These are phyloP conservation scores for Populus hybrid DNA, from an alignment of 441 rosid species.

Conservation along the genomic window DNA sequence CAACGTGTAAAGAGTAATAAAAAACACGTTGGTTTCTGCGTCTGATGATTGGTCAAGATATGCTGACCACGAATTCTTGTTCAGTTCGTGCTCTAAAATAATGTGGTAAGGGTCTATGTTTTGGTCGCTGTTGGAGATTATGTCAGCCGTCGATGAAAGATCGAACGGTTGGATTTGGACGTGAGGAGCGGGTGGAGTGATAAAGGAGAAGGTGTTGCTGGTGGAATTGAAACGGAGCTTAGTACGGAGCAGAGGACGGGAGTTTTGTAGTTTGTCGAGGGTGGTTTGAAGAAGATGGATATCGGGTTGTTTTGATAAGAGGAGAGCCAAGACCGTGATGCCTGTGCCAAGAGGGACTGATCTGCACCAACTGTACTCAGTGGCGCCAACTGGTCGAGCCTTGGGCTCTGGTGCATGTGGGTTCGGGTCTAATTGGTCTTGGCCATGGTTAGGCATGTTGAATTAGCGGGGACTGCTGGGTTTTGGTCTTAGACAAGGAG, in stretches of 20 bases:
- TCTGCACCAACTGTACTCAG: slow-evolving; percentile 87
- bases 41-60: slow-evolving; percentile 17
- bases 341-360: slow-evolving; percentile 80
- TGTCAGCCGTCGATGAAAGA: slow-evolving; percentile 45
- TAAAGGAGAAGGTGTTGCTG: slow-evolving; percentile 52
- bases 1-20: slow-evolving; percentile 48
- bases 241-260: slow-evolving; percentile 77
- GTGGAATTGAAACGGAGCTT: slow-evolving; percentile 47
- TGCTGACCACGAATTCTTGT: slow-evolving; percentile 54
- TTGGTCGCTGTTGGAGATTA: slow-evolving; percentile 21
- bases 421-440: background rate
- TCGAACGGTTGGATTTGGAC: slow-evolving; percentile 48
- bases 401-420: slow-evolving; percentile 24
- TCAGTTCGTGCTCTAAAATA: slow-evolving; percentile 71
- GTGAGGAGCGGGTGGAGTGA: slow-evolving; percentile 40
- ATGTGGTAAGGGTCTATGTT: slow-evolving; percentile 33
- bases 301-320: slow-evolving; percentile 43
- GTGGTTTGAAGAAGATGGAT: slow-evolving; percentile 42
- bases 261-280: slow-evolving; percentile 50
- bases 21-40: slow-evolving; percentile 37
- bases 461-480: background rate
- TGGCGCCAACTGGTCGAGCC: slow-evolving; percentile 59
- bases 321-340: slow-evolving; percentile 75
- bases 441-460: slow-evolving; percentile 32
- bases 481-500: too few species aligned